Base-by-base conservation (phyloP, 768 basidiomycete species). In the Gymnopilus dilepis region DNA sequence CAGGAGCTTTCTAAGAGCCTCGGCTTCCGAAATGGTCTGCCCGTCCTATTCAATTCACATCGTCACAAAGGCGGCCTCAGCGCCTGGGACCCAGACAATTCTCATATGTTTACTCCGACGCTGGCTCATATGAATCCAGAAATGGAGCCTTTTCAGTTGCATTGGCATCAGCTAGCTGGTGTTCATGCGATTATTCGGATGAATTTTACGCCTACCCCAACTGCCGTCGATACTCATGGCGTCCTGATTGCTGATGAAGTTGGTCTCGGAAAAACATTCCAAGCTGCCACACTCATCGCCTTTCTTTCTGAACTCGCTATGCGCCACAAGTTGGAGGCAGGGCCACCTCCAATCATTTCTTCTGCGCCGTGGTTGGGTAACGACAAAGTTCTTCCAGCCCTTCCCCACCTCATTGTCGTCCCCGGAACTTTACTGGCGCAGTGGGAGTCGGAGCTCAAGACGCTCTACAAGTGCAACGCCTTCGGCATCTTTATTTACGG, bases 121-220 rank as follows among this genome's bases (percentile, higher is more conserved):
- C 30, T 34, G 26, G 50, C 26, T 17, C 31, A 0, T 43, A 54
- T 3, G 17, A 17, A 26, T 15, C 56, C 28, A 45, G 43, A 21
- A 19, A 37, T 37, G 24, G 45, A 28, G 11, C 60, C 34, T 3
- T 41, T 70, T 0, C 19, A 22, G 2, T 60, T 70, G 1, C 71
- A 70, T 19, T 75, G 73, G 72, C 74, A 76, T 41, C 72, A 41
- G n/a, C 7, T 41, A 15, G 40, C 40, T n/a, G 40, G 40, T n/a
- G 40, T 41, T 11, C 40, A 41, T 41, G 5, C 40, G 15, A 41
- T 41, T n/a, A n/a, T 41, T 6, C 40, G 40, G 15, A 41, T 15
- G 6, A 15, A 5, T n/a, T 41, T 41, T n/a, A 5, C 40, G 4
- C 19, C 40, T 6, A 41, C 5, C 4, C 6, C 40, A 9, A 8